These are phyloP conservation scores for Thielaviopsis ethacetica DNA, from an alignment of 2,329 filamentous ascomycete species.

Conservation along the genomic window DNA sequence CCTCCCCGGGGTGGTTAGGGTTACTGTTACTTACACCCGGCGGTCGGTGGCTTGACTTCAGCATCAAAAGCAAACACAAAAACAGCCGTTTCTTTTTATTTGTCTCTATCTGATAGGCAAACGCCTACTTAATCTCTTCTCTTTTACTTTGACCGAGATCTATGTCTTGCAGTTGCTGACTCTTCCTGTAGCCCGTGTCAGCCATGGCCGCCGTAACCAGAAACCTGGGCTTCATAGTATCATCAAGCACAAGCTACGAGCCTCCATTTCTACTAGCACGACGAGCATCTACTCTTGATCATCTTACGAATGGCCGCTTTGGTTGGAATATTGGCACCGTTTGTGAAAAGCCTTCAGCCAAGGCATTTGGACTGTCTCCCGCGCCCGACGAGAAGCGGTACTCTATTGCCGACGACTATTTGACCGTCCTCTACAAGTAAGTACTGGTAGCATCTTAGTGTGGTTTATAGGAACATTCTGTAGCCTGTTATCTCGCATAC, in stretches of 20 bases:
- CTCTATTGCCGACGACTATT: conserved; percentile 41
- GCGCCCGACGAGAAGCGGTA: conserved; percentile 35
- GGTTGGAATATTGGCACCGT: conserved; percentile 43
- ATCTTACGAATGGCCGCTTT: conserved; percentile 44
- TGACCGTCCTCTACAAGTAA: conserved; percentile 41
- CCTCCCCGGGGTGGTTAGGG: no score
- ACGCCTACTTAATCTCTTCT: neutral
- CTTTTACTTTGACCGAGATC: neutral
- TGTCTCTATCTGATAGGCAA: no score
- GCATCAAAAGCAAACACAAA: no score
- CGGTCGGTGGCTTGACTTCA: no score
- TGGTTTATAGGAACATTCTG: neutral
- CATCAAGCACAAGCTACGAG: conserved; percentile 51
- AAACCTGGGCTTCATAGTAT: conserved; percentile 53
- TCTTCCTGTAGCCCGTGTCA: conserved; percentile 32
- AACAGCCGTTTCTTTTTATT: no score
- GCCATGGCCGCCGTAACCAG: conserved; percentile 53
- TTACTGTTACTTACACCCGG: no score
- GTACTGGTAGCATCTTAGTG: neutral
- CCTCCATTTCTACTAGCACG: conserved; percentile 51
- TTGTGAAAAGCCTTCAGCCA: conserved; percentile 49
- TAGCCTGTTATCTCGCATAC: neutral
- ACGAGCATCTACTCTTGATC: conserved; percentile 49
- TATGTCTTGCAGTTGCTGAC: neutral
- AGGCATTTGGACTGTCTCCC: conserved; percentile 43